These are phyloP conservation scores for Chlamydomonas sp. DNA, from an alignment of 139 green algal species.

Conservation along the genomic window DNA sequence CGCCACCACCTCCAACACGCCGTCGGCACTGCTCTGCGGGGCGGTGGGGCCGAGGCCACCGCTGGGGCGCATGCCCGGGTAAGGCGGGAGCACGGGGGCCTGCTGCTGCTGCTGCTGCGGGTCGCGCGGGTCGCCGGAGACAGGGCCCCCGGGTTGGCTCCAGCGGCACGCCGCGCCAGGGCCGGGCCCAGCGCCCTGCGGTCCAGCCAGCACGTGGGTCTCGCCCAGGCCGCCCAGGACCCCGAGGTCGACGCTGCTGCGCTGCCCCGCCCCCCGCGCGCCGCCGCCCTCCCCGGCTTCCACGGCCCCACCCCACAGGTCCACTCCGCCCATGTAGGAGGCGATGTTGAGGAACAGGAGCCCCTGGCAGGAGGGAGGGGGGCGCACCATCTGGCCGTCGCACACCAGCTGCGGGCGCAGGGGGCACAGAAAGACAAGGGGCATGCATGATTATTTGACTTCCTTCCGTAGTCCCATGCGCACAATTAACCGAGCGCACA, in stretches of 20 bases:
- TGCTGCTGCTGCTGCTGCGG: conserved; percentile 6
- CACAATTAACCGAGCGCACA: no score
- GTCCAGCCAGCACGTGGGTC: no score
- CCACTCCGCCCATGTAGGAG: conserved; percentile 70
- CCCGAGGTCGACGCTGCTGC: not conserved
- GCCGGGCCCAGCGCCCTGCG: no score
- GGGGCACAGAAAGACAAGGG: not conserved
- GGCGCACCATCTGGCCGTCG: conserved; percentile 60
- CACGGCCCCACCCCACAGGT: conserved; percentile 45
- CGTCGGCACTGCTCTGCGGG: conserved; percentile 37
- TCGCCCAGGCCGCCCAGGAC: no score
- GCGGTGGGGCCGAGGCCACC: not conserved
- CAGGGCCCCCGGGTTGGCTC: not conserved
- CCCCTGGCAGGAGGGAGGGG: conserved; percentile 52
- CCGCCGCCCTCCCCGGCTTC: not conserved
- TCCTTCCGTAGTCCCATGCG: no score
- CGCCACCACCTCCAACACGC: conserved; percentile 74
- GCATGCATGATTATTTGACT: no score
- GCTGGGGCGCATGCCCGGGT: no score
- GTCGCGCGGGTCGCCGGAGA: not conserved
- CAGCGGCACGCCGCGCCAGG: not conserved
- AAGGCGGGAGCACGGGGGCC: no score
- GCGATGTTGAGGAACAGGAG: conserved; percentile 82
- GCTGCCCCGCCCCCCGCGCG: not conserved
- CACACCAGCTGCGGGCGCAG: conserved; percentile 57